phyloP scores from a whole-genome alignment of 208 protist genomes.

The Trypanosoma caninum region DNA sequence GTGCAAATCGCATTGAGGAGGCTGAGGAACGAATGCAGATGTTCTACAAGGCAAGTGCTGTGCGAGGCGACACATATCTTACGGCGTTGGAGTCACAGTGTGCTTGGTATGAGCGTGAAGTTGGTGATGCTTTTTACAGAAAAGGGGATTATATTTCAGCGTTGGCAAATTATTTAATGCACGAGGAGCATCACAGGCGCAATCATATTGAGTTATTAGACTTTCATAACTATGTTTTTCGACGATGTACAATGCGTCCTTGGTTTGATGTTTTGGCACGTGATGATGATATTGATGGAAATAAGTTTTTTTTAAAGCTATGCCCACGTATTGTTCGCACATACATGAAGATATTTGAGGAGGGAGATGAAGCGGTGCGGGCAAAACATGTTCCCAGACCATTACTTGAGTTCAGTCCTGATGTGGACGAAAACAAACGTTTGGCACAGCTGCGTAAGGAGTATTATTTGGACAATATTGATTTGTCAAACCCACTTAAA shows the following conservation, averaged over 20 bases:
- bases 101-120: constrained; percentile 95
- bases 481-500: constrained; percentile 62
- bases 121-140: constrained; percentile 84
- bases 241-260: constrained; percentile 92
- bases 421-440: constrained; percentile 67
- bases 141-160: constrained; percentile 83
- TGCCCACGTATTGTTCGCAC: constrained; percentile 68
- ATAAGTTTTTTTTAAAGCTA: constrained; percentile 78
- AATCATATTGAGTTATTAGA: constrained; percentile 95
- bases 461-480: constrained; percentile 60
- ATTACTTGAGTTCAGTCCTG: constrained; percentile 29
- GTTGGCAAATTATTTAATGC: constrained; percentile 88
- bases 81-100: constrained; percentile 94
- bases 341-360: constrained; percentile 72
- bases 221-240: constrained; percentile 97
- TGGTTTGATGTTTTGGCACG: constrained; percentile 92
- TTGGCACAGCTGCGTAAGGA: constrained; percentile 48
- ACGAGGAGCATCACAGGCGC: constrained; percentile 92
- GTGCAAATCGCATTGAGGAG: constrained; percentile 74
- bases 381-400: constrained; percentile 66
- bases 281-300: constrained; percentile 65
- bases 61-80: constrained; percentile 63
- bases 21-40: constrained; percentile 86
- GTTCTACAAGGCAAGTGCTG: constrained; percentile 78
- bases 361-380: constrained; percentile 66